Conservation (phyloP, 441 rosid species). For the Theobroma grandiflorum region DNA sequence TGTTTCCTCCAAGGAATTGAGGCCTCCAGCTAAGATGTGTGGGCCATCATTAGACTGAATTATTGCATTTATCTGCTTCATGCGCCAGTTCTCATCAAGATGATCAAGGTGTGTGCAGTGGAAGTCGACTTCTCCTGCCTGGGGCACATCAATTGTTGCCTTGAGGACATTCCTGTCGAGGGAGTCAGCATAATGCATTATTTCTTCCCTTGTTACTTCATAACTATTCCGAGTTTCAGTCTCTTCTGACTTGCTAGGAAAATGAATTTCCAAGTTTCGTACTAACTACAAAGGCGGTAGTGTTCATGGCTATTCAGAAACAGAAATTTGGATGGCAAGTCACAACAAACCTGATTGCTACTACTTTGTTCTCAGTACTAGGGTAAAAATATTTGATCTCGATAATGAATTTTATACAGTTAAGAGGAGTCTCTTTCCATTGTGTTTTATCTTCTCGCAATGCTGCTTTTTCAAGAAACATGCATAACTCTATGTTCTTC, state of each 20-base stretch:
- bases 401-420: not conserved
- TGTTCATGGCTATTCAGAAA: conserved; percentile 5
- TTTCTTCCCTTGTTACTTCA: not conserved
- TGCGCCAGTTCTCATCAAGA: conserved; percentile 90
- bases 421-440: not conserved
- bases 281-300: not conserved
- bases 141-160: conserved; percentile 81
- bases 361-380: too few species aligned
- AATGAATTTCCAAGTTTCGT: not conserved
- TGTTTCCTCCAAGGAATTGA: conserved; percentile 82
- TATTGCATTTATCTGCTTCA: conserved; percentile 88
- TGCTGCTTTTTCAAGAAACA: conserved; percentile 2
- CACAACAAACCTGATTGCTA: not conserved
- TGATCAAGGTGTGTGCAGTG: conserved; percentile 93
- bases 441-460: not conserved
- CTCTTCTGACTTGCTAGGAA: not conserved
- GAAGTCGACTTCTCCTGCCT: conserved; percentile 79
- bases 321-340: not conserved
- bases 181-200: not conserved
- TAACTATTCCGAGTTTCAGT: not conserved
- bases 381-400: not conserved
- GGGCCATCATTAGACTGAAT: conserved; percentile 66
- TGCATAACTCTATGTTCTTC: not conserved
- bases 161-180: conserved; percentile 76
- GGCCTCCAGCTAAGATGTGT: conserved; percentile 91